Evolutionary conservation across 306 rosid genomes (phyloP).

Genomic region (Medicago ruthenica): DNA sequence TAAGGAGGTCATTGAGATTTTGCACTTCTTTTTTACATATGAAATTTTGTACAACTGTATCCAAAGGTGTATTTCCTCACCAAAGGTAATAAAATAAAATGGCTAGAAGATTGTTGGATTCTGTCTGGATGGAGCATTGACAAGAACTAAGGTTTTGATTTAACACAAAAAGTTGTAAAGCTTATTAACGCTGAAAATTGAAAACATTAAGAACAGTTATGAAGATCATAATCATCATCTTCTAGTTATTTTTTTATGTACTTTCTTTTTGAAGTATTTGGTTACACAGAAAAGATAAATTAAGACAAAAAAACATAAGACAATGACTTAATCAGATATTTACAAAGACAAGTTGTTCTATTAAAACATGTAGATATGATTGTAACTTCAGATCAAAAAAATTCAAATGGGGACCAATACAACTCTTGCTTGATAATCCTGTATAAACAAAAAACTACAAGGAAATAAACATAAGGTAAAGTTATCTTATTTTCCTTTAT

Average conservation of each 20-base stretch:
- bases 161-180: background rate
- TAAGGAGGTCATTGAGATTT: background rate
- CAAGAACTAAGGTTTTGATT: background rate
- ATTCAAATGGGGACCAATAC: constrained; percentile 7
- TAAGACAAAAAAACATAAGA: constrained; percentile 7
- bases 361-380: constrained; percentile 25
- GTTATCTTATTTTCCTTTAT: constrained; percentile 40
- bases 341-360: constrained; percentile 32
- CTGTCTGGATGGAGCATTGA: background rate
- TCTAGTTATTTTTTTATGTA: background rate
- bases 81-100: background rate
- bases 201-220: background rate
- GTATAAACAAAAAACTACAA: constrained; percentile 39
- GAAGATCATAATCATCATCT: background rate
- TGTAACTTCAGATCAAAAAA: constrained; percentile 25
- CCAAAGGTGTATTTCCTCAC: background rate
- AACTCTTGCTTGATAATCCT: constrained; percentile 31
- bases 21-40: background rate
- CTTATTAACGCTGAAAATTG: background rate
- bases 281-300: background rate
- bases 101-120: background rate
- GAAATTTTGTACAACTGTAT: background rate
- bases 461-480: constrained; percentile 34
- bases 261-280: background rate
- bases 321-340: constrained; percentile 19